Evolutionary conservation across 371 early-diverging fungal genomes (phyloP).

Genomic region (Dichotomocladium elegans): DNA sequence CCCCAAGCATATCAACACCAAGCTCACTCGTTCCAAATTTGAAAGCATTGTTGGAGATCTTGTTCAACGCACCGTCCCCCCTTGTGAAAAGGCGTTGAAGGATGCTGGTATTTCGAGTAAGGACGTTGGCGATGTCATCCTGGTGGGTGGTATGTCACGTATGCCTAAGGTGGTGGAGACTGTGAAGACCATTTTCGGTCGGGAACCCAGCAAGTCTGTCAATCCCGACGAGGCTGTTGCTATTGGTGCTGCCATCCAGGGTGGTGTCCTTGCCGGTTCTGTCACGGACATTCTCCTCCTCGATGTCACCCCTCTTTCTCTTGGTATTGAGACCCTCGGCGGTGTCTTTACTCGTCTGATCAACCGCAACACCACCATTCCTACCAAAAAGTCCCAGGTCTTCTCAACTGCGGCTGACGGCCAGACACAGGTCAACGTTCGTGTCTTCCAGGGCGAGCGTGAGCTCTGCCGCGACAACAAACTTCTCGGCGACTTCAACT

Average conservation of each 20-base stretch:
- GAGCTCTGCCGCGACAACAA: constrained; percentile 97
- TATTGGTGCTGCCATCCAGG: constrained; percentile 98
- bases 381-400: constrained; percentile 98
- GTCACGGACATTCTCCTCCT: constrained; percentile 93
- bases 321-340: constrained; percentile 97
- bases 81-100: constrained; percentile 95
- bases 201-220: constrained; percentile 90
- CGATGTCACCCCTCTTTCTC: constrained; percentile 98
- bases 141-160: constrained; percentile 99
- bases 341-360: constrained; percentile 98
- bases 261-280: constrained; percentile 95
- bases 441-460: constrained; percentile 99
- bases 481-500: constrained; percentile 95
- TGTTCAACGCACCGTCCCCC: constrained; percentile 87
- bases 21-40: constrained; percentile 88
- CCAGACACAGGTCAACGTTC: constrained; percentile 97
- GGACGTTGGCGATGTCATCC: constrained; percentile 94
- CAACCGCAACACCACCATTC: constrained; percentile 98
- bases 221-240: constrained; percentile 99
- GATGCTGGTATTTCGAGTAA: constrained; percentile 86
- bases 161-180: constrained; percentile 96
- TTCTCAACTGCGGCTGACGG: constrained; percentile 99
- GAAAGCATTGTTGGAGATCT: constrained; percentile 83
- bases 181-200: constrained; percentile 88
- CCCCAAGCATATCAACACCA: constrained; percentile 95